Conservation (phyloP, 495 filamentous ascomycete species). For the Hypoxylon crocopeplum region DNA sequence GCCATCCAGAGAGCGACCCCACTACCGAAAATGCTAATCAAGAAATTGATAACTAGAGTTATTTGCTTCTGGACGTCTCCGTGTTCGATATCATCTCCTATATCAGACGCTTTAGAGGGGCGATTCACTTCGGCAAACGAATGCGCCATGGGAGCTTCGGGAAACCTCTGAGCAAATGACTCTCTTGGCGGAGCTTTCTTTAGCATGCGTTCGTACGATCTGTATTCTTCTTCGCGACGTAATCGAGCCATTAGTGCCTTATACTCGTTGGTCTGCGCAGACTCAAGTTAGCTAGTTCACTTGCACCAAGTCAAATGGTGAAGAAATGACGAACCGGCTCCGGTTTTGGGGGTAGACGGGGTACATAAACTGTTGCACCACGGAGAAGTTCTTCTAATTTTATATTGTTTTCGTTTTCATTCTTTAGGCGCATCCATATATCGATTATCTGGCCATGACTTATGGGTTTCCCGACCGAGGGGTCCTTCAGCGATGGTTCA, state of each 20-base stretch:
- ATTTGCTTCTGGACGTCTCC: slow-evolving; percentile 78
- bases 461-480: slow-evolving; percentile 70
- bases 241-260: slow-evolving; percentile 87
- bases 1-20: slow-evolving; percentile 75
- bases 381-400: slow-evolving; percentile 70
- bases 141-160: slow-evolving; percentile 53
- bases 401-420: slow-evolving; percentile 39
- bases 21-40: slow-evolving; percentile 75
- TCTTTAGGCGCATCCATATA: slow-evolving; percentile 64
- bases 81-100: slow-evolving; percentile 63
- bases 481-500: slow-evolving; percentile 54
- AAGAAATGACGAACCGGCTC: slow-evolving; percentile 69
- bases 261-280: slow-evolving; percentile 77
- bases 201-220: slow-evolving; percentile 78
- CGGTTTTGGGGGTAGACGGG: slow-evolving; percentile 77
- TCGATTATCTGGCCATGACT: slow-evolving; percentile 80
- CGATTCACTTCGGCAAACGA: slow-evolving; percentile 58
- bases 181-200: slow-evolving; percentile 62
- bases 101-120: slow-evolving; percentile 45
- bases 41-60: slow-evolving; percentile 74
- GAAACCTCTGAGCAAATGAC: slow-evolving; percentile 65
- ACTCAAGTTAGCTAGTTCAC: slow-evolving; percentile 33
- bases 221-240: slow-evolving; percentile 77
- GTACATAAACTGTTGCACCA: slow-evolving; percentile 75
- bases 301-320: background rate